These are phyloP conservation scores for Auxenochlorella protothecoides DNA, from an alignment of 139 green algal genomes.

Conservation along the genomic window DNA sequence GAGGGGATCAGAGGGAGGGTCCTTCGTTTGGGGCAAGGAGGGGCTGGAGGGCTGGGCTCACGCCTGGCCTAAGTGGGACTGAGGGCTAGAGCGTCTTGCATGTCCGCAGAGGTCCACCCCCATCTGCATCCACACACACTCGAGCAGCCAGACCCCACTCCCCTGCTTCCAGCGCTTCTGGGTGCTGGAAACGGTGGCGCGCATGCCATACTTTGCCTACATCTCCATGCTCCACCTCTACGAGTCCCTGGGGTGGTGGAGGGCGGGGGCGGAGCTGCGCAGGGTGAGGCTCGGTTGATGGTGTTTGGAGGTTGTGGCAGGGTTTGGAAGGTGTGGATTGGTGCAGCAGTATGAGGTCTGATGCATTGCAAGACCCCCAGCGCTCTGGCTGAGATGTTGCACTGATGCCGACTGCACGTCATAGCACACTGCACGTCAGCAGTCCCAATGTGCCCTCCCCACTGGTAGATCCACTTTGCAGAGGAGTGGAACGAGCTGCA, in stretches of 20 bases:
- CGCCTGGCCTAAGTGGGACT: no score
- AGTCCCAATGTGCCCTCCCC: no score
- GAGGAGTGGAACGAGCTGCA: conserved; percentile 95
- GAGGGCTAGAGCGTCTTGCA: not conserved
- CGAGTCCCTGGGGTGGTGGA: conserved; percentile 82
- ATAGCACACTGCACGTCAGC: no score
- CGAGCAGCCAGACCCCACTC: not conserved
- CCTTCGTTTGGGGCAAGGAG: no score
- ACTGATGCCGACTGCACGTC: no score
- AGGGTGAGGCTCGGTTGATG: conserved; percentile 23
- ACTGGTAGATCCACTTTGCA: conserved; percentile 67
- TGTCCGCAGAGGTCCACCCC: not conserved
- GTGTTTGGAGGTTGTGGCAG: no score
- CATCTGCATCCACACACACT: not conserved
- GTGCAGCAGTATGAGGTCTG: no score
- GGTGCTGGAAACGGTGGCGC: conserved; percentile 85
- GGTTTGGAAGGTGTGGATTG: no score
- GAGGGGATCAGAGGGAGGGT: no score
- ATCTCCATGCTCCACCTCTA: conserved; percentile 92
- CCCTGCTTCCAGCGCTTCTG: conserved; percentile 51
- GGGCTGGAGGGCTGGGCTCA: no score
- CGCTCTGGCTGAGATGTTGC: no score
- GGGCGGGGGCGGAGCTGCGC: conserved; percentile 64
- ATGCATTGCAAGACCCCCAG: no score
- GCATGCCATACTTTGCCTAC: conserved; percentile 96